Percentiles rank a stretch among this genome's conserved stretches.
These are phyloP conservation scores for Termitomyces sp. DNA, from an alignment of 768 basidiomycete species.

Conservation along the genomic window DNA sequence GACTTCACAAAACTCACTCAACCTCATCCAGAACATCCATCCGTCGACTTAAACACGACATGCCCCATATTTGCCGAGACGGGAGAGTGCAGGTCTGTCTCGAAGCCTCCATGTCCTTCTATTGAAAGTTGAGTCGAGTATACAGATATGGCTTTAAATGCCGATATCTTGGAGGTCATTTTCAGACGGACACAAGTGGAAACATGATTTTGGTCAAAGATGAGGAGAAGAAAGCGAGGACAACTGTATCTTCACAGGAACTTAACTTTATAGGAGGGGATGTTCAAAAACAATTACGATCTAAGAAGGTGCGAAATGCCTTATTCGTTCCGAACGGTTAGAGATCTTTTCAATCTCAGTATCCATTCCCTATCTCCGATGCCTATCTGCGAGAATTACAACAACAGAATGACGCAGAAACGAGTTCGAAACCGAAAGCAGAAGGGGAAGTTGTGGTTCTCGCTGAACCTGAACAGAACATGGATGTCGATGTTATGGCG, in stretches of 20 bases:
- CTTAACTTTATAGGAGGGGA: slow-evolving; percentile 63
- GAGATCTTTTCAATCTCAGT: slow-evolving; percentile 32
- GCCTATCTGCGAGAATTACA: slow-evolving; percentile 55
- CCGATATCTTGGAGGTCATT: slow-evolving; percentile 81
- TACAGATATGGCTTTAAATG: slow-evolving; percentile 81
- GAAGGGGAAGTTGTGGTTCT: slow-evolving; percentile 23
- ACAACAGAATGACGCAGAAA: slow-evolving; percentile 23
- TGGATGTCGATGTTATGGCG: slow-evolving; percentile 15
- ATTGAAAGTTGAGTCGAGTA: not conserved
- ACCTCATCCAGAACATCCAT: slow-evolving; percentile 28
- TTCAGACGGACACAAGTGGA: slow-evolving; percentile 41
- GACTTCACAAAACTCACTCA: slow-evolving; percentile 19
- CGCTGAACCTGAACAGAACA: slow-evolving; percentile 35
- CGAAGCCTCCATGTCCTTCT: not conserved
- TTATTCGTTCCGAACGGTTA: slow-evolving; percentile 6
- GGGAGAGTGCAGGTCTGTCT: slow-evolving; percentile 62
- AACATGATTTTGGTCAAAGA: slow-evolving; percentile 41
- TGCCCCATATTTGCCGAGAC: slow-evolving; percentile 68
- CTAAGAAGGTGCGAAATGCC: slow-evolving; percentile 50
- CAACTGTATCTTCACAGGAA: slow-evolving; percentile 48
- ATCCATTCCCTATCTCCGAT: slow-evolving; percentile 57
- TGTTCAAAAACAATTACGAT: slow-evolving; percentile 54
- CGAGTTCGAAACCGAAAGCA: slow-evolving; percentile 17
- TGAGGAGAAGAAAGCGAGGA: slow-evolving; percentile 50
- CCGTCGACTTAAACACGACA: slow-evolving; percentile 38